These are phyloP conservation scores for Tetraselmis chui DNA, from an alignment of 139 green algal species.

Conservation along the genomic window DNA sequence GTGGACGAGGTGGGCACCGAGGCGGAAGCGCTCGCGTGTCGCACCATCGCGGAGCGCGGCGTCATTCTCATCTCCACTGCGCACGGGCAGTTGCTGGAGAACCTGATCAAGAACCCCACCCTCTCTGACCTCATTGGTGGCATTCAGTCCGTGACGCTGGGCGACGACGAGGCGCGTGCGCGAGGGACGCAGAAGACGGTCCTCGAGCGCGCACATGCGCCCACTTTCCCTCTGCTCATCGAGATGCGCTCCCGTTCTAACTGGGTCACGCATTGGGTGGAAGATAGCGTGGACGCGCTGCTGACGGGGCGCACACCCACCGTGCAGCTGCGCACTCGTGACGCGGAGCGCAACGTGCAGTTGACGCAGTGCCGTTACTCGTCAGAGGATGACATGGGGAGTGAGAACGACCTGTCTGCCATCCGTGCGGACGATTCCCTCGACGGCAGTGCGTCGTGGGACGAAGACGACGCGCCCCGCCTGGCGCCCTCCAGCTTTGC, in stretches of 20 bases:
- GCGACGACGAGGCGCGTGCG: constrained; percentile 39
- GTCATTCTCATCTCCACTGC: constrained; percentile 93
- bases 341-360: constrained; percentile 17
- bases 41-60: constrained; percentile 93
- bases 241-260: constrained; percentile 86
- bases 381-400: constrained; percentile 9
- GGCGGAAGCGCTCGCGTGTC: constrained; percentile 88
- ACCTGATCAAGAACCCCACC: constrained; percentile 94
- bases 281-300: constrained; percentile 76
- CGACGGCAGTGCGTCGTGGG: not conserved
- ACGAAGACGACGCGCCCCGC: constrained; percentile 9
- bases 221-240: constrained; percentile 91
- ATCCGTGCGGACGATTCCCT: not conserved
- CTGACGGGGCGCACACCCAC: constrained; percentile 61
- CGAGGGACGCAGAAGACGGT: constrained; percentile 93
- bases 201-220: constrained; percentile 80
- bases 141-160: constrained; percentile 58
- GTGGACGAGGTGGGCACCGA: constrained; percentile 97
- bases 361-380: constrained; percentile 36
- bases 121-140: constrained; percentile 73
- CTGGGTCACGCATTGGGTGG: constrained; percentile 82
- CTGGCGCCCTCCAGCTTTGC: constrained; percentile 5
- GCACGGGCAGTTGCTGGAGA: constrained; percentile 93
- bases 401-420: not conserved
- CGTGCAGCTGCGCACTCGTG: constrained; percentile 60